Conservation (phyloP, 1,284 basidiomycete genomes). For the Malassezia sp. region DNA sequence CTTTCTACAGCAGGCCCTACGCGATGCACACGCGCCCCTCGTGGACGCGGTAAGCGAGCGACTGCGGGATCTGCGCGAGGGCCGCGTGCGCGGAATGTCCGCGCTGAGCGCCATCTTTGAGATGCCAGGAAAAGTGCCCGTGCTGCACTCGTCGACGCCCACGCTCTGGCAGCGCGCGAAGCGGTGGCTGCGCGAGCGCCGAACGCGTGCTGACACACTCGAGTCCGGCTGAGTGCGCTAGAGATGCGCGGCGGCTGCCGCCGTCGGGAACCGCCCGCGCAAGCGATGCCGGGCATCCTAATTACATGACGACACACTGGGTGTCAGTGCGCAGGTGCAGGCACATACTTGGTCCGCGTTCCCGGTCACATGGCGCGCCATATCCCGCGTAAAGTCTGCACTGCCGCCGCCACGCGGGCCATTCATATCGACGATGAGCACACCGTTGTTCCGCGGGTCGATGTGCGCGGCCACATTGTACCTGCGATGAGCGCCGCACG, state of each 20-base stretch:
- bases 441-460: slow-evolving; percentile 72
- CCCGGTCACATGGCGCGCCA: slow-evolving; percentile 34
- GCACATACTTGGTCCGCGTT: slow-evolving; percentile 6
- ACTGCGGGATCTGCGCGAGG: slow-evolving; percentile 1
- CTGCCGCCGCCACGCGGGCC: slow-evolving; percentile 47
- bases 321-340: background rate
- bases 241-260: no score
- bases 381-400: slow-evolving; percentile 32
- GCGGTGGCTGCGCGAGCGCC: no score
- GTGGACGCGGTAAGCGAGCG: slow-evolving; percentile 10
- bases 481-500: background rate
- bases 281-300: background rate
- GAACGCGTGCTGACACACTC: no score
- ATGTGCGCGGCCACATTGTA: slow-evolving; percentile 53
- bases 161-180: no score
- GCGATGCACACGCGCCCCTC: slow-evolving; percentile 2
- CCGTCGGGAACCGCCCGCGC: no score
- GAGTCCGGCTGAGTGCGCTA: no score
- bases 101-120: background rate
- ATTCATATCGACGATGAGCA: slow-evolving; percentile 68
- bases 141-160: background rate
- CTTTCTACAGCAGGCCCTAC: slow-evolving; percentile 1
- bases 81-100: background rate
- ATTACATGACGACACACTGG: slow-evolving; percentile 15
- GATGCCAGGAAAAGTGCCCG: background rate